These are phyloP conservation scores for Aspergillus biplanus DNA, from an alignment of 495 filamentous ascomycete species.

Conservation along the genomic window DNA sequence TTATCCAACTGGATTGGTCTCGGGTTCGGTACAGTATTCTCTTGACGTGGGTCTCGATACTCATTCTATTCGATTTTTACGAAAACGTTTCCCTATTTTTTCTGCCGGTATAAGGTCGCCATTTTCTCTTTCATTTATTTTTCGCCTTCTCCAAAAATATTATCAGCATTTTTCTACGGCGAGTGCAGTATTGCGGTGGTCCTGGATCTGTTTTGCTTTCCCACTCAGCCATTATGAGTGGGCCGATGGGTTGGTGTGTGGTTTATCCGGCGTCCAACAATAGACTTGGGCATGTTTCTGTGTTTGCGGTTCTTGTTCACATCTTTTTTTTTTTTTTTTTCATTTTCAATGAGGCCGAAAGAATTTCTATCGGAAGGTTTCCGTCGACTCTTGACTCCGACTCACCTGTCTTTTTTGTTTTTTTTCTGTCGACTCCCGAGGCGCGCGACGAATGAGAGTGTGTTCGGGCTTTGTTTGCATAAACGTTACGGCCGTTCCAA, in stretches of 20 bases:
- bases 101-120: constrained; percentile 17
- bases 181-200: constrained; percentile 37
- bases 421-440: constrained; percentile 17
- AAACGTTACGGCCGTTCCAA: constrained; percentile 26
- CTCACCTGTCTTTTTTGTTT: constrained; percentile 21
- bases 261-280: constrained; percentile 51
- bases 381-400: constrained; percentile 30
- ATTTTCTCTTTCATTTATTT: constrained; percentile 26
- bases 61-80: constrained; percentile 19
- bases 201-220: constrained; percentile 36
- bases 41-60: constrained; percentile 15
- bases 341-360: constrained; percentile 18
- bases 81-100: constrained; percentile 31
- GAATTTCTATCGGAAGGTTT: constrained; percentile 31
- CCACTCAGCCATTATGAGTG: constrained; percentile 37
- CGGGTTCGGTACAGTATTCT: constrained; percentile 1
- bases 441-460: constrained; percentile 18
- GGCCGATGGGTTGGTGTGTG: constrained; percentile 45
- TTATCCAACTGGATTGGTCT: constrained; percentile 5
- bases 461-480: constrained; percentile 27
- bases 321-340: constrained; percentile 24
- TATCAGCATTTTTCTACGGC: constrained; percentile 42
- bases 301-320: constrained; percentile 30
- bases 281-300: constrained; percentile 53
- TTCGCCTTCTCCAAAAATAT: constrained; percentile 21